phyloP scores from a whole-genome alignment of 2,329 filamentous ascomycete genomes.

The Berkeleyomyces rouxiae region DNA sequence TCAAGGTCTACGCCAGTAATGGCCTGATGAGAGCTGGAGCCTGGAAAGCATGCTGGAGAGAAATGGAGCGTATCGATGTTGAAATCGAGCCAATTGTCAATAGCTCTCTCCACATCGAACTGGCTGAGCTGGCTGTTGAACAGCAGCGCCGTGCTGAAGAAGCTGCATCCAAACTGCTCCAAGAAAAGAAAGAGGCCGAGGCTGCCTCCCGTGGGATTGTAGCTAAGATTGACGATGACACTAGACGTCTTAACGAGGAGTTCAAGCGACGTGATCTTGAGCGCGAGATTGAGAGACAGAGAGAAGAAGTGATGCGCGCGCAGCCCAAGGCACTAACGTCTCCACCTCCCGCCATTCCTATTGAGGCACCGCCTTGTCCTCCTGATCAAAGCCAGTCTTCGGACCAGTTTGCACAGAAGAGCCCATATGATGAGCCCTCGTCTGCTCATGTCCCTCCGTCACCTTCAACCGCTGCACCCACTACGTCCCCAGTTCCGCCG shows the following conservation, averaged over 20 bases:
- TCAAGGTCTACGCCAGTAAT: conserved; percentile 90
- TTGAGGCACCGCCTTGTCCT: conserved; percentile 9
- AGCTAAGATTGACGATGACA: conserved; percentile 6
- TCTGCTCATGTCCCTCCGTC: not conserved
- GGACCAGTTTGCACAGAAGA: not conserved
- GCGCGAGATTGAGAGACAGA: conserved; percentile 1
- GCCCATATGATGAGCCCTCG: not conserved
- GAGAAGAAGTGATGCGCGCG: conserved; percentile 6
- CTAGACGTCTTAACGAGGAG: conserved; percentile 8
- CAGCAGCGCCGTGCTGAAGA: conserved; percentile 26
- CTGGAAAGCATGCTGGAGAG: conserved; percentile 86
- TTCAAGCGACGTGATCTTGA: conserved; percentile 2
- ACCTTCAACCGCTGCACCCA: conserved; percentile 10
- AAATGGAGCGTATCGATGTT: conserved; percentile 97
- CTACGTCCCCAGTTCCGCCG: conserved; percentile 8
- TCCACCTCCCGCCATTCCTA: conserved; percentile 13
- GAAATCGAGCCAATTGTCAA: conserved; percentile 67
- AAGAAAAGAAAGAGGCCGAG: conserved; percentile 22
- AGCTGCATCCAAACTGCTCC: conserved; percentile 22
- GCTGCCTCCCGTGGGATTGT: conserved; percentile 13
- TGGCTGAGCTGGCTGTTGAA: conserved; percentile 37
- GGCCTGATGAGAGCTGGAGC: conserved; percentile 82
- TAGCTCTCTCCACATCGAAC: conserved; percentile 37
- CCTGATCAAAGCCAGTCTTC: conserved; percentile 1
- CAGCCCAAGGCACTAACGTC: conserved; percentile 6